Conservation (phyloP, 352 stramenopile species). For the Pythium pectinolyticum region DNA sequence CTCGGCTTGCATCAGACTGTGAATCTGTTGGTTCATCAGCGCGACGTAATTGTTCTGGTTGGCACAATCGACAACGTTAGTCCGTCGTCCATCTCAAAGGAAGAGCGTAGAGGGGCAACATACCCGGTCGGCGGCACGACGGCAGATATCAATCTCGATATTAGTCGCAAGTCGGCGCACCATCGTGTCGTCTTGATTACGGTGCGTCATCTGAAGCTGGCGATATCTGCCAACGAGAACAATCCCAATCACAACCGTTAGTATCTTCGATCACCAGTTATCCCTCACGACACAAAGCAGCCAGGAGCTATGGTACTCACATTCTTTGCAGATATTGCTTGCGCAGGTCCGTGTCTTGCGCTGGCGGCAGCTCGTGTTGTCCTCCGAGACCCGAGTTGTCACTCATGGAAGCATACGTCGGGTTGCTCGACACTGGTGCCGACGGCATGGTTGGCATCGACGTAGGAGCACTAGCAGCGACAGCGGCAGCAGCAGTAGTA, state of each 20-base stretch:
- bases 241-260: background rate
- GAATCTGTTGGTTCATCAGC: constrained; percentile 59
- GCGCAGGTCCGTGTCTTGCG: constrained; percentile 40
- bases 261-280: background rate
- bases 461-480: background rate
- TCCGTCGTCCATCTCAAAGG: no score
- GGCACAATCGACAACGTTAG: background rate
- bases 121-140: constrained; percentile 44
- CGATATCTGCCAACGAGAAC: constrained; percentile 44
- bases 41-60: constrained; percentile 53
- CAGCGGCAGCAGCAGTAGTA: background rate
- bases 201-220: constrained; percentile 59
- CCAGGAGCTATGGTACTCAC: constrained; percentile 28
- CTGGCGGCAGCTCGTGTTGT: constrained; percentile 29
- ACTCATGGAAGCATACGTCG: constrained; percentile 8
- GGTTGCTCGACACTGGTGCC: background rate
- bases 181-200: constrained; percentile 47
- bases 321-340: constrained; percentile 48
- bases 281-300: background rate
- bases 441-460: background rate
- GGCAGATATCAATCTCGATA: constrained; percentile 69
- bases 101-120: background rate
- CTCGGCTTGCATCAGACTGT: constrained; percentile 63
- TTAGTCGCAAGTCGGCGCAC: constrained; percentile 62
- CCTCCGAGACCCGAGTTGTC: constrained; percentile 5